Evolutionary conservation across 2,329 filamentous ascomycete species (phyloP).

Genomic region (Cercospora nicotianae): DNA sequence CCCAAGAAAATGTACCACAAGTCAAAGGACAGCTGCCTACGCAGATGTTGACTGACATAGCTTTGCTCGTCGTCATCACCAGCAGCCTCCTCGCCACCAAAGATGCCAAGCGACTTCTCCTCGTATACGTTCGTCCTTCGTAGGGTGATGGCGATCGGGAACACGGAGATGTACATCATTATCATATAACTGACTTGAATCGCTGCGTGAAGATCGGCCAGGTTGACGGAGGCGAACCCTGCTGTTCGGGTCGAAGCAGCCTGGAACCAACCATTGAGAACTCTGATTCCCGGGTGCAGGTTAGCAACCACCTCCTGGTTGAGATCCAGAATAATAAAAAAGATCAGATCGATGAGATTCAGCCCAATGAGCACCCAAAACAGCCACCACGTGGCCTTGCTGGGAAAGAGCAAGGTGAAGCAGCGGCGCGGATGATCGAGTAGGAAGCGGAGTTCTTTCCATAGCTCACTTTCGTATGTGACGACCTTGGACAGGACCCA

Average conservation of each 20-base stretch:
- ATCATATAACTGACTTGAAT: conserved; percentile 93
- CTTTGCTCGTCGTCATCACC: conserved; percentile 64
- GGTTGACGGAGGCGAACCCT: conserved; percentile 79
- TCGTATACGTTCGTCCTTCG: conserved; percentile 96
- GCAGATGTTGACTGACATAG: conserved; percentile 88
- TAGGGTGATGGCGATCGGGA: conserved; percentile 93
- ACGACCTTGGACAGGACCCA: conserved; percentile 73
- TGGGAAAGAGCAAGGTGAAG: conserved; percentile 91
- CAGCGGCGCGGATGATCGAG: conserved; percentile 93
- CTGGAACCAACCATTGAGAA: conserved; percentile 87
- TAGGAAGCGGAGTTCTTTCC: conserved; percentile 87
- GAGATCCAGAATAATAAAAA: conserved; percentile 90
- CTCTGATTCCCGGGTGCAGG: conserved; percentile 69
- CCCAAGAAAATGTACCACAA: conserved; percentile 96
- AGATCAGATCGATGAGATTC: conserved; percentile 81
- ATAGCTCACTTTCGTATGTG: conserved; percentile 67
- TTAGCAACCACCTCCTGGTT: conserved; percentile 67
- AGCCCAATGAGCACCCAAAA: conserved; percentile 80
- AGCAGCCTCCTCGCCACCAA: conserved; percentile 54
- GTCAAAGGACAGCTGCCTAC: conserved; percentile 92
- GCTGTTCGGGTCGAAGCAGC: conserved; percentile 87
- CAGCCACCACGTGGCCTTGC: conserved; percentile 90
- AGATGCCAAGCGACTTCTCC: conserved; percentile 80
- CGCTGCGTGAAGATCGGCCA: conserved; percentile 78
- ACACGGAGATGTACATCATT: conserved; percentile 99